phyloP scores from a whole-genome alignment of 1,284 basidiomycete species.

The Cryptococcus jaspeensis region DNA sequence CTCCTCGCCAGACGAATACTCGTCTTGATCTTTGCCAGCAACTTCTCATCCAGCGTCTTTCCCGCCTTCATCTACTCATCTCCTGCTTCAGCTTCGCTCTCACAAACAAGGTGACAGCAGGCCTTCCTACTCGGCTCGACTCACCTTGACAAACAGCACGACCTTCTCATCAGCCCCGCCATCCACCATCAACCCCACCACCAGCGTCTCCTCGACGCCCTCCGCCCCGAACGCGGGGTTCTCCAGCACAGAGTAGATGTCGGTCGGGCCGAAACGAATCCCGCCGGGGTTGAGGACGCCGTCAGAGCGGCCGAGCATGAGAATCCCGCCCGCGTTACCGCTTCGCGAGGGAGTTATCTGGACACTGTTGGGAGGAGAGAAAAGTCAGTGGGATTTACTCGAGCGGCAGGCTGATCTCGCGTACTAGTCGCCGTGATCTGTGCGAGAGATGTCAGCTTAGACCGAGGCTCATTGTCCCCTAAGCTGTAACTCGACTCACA shows the following conservation, averaged over 20 bases:
- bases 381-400: not conserved
- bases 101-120: not conserved
- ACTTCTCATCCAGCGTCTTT: constrained; percentile 56
- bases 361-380: constrained; percentile 46
- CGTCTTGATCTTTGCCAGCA: constrained; percentile 62
- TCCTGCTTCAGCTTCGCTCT: not conserved
- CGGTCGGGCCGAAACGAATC: constrained; percentile 78
- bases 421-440: constrained; percentile 71
- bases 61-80: constrained; percentile 52
- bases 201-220: constrained; percentile 67
- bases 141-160: constrained; percentile 73
- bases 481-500: constrained; percentile 58
- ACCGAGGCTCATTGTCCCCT: not conserved
- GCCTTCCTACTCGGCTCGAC: constrained; percentile 4
- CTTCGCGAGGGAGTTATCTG: constrained; percentile 63
- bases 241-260: constrained; percentile 81
- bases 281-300: constrained; percentile 83
- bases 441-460: not conserved
- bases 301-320: constrained; percentile 81
- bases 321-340: constrained; percentile 71
- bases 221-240: constrained; percentile 53
- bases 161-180: constrained; percentile 76
- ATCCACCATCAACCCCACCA: constrained; percentile 70
- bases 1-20: constrained; percentile 67
- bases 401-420: not conserved